Base-by-base conservation (phyloP, 495 filamentous ascomycete species). In the Penicillium parvum region DNA sequence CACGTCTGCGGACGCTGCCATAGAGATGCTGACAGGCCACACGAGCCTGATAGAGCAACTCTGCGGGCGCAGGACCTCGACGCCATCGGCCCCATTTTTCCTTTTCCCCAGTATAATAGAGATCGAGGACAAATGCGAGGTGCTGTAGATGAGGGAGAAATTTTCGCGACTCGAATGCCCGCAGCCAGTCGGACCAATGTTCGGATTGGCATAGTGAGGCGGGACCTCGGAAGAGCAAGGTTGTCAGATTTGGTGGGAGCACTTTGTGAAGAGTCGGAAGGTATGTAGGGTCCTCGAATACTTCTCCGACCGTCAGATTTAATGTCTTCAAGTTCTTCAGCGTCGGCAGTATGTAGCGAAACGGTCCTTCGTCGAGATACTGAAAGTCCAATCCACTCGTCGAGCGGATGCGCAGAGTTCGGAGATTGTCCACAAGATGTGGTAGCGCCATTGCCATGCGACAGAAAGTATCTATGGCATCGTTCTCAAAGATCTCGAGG, bases 401-500 rank as follows among this genome's bases (percentile, higher is more conserved):
- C 1, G 60, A 58, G 6, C 47, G 49, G 15, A 63, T 41, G 3
- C 37, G 48, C 16, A 63, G 42, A 0, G 50, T 49, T 0, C 32
- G 29, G 4, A 63, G 38, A 6, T 54, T 52, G 2, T 45, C 37
- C 1, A 60, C 37, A 1, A 60, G 6, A 42, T 58, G 53, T 1
- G 57, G 57, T n/a, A 60, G 49, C 0, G 49, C 53, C 0, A 52
- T 5, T 1, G 33, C 21, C 53, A 63, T 56, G 2, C 54, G 47
- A 30, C 19, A 44, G 37, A 59, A 55, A 0, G 52, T 49, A 19
- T 55, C 52, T 0, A 62, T 42, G 3, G 52, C 47, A 20, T 62
- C 59, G 20, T 59, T 57, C 11, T 62, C 50, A 10, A 42, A 47
- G 9, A 59, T 63, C 16, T 60, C 60, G 7, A 63, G 15, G 5